Evolutionary conservation across 108 stramenopile species (phyloP).

Genomic region (Pseudonitzschia delicatissima): DNA sequence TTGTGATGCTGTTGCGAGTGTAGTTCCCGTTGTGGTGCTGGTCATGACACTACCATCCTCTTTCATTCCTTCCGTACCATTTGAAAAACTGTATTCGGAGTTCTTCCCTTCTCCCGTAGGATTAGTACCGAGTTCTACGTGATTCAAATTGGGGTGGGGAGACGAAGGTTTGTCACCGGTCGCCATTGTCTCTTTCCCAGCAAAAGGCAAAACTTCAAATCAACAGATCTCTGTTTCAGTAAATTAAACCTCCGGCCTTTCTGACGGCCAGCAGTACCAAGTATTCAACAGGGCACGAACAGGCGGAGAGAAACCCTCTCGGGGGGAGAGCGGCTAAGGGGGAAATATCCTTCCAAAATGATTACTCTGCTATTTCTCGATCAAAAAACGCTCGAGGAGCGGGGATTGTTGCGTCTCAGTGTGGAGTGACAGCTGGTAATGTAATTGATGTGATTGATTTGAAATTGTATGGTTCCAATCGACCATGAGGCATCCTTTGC

Average conservation of each 20-base stretch:
- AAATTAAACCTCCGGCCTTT: neutral
- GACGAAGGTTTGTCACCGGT: slow-evolving; percentile 3
- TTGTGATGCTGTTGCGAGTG: neutral
- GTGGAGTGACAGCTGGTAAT: neutral
- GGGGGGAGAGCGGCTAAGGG: neutral
- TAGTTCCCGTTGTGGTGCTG: too few species aligned
- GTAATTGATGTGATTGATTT: neutral
- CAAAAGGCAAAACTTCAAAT: too few species aligned
- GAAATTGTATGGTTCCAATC: neutral
- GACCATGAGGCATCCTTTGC: slow-evolving; percentile 6
- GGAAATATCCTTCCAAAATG: neutral
- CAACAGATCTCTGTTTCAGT: neutral
- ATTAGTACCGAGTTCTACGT: slow-evolving; percentile 7
- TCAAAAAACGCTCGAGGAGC: slow-evolving; percentile 3
- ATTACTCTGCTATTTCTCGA: slow-evolving; percentile 1
- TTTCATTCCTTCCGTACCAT: neutral
- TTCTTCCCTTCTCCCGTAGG: slow-evolving; percentile 7
- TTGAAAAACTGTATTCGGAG: neutral
- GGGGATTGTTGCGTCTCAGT: slow-evolving; percentile 4
- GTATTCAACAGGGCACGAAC: neutral
- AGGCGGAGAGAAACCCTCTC: neutral
- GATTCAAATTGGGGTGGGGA: neutral
- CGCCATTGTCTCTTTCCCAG: slow-evolving; percentile 1
- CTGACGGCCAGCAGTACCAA: slow-evolving; percentile 3
- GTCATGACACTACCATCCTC: too few species aligned